Evolutionary conservation across 306 rosid genomes (phyloP).

Genomic region (Vigna nakashimae): DNA sequence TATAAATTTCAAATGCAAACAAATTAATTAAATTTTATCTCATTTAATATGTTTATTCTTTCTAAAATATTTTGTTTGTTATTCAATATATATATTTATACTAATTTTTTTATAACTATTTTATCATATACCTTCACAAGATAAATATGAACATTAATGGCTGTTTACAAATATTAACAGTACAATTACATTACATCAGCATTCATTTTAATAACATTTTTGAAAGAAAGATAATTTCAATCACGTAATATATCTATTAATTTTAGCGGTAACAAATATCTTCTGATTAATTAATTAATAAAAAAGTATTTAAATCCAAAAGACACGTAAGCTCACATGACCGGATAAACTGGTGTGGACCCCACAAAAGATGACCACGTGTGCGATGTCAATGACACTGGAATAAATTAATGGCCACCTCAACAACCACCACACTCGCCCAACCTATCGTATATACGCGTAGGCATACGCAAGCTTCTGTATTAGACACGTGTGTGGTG

Average conservation of each 20-base stretch:
- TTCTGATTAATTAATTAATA: not conserved
- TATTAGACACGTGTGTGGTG: conserved; percentile 83
- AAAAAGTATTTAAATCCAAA: not conserved
- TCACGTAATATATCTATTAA: too few species aligned
- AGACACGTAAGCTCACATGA: conserved; percentile 68
- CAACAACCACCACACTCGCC: conserved; percentile 61
- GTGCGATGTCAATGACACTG: conserved; percentile 50
- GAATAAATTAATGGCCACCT: conserved; percentile 69
- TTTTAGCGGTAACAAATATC: not conserved
- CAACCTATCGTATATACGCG: conserved; percentile 43
- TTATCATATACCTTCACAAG: too few species aligned
- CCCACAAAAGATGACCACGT: conserved; percentile 56
- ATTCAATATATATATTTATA: too few species aligned
- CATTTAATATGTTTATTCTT: too few species aligned
- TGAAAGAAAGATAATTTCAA: too few species aligned
- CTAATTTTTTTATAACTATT: too few species aligned
- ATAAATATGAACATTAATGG: too few species aligned
- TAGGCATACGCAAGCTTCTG: conserved; percentile 47
- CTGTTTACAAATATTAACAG: too few species aligned
- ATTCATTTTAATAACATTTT: too few species aligned
- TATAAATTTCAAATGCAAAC: too few species aligned
- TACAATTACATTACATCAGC: not conserved
- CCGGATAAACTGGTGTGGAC: conserved; percentile 51
- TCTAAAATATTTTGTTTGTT: too few species aligned
- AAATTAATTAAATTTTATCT: too few species aligned